Percentiles rank a stretch among this genome's conserved stretches.
phyloP scores from a whole-genome alignment of 208 protist genomes.

The Crithidia acanthocephali region DNA sequence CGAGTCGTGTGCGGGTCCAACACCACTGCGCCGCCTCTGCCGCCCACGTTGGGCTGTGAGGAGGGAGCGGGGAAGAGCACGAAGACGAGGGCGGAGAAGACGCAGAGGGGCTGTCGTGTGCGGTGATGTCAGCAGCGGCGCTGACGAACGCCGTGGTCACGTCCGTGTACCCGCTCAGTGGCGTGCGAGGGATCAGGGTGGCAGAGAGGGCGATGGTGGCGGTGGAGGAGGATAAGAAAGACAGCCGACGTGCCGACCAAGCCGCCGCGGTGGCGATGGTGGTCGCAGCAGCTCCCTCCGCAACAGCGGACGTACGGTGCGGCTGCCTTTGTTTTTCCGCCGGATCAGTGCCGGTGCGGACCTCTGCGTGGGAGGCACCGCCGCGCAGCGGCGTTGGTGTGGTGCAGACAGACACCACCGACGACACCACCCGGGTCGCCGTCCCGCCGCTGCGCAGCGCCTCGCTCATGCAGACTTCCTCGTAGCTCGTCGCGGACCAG shows the following conservation, averaged over 20 bases:
- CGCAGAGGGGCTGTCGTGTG: background rate
- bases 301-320: background rate
- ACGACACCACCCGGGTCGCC: background rate
- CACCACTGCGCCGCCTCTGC: conserved; percentile 11
- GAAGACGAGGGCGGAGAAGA: background rate
- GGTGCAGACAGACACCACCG: conserved; percentile 1
- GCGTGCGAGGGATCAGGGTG: background rate
- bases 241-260: conserved; percentile 26
- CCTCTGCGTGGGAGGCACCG: background rate
- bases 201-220: conserved; percentile 2
- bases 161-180: background rate
- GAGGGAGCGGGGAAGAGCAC: background rate
- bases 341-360: background rate
- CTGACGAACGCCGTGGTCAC: background rate
- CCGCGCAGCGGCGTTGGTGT: conserved; percentile 9
- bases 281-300: background rate
- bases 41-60: background rate
- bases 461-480: conserved; percentile 23
- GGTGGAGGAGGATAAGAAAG: conserved; percentile 30
- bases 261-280: background rate
- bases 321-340: background rate
- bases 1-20: conserved; percentile 7
- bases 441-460: background rate
- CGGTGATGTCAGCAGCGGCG: background rate
- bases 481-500: conserved; percentile 27